phyloP scores from a whole-genome alignment of 768 basidiomycete species.

The Panus rudis region DNA sequence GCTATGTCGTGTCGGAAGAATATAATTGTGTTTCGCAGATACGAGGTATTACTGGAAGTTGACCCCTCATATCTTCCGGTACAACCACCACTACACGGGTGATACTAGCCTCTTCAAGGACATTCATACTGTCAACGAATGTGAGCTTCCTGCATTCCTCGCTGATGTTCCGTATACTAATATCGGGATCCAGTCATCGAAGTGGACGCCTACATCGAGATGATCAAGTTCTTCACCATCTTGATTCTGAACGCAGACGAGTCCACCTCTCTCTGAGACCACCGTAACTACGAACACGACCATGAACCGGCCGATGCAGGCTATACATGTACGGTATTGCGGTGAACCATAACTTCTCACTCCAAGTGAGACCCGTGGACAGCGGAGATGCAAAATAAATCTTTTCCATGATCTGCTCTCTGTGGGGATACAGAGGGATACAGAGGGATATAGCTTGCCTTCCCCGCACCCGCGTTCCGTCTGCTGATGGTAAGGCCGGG shows the following conservation, averaged over 20 bases:
- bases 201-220: constrained; percentile 31
- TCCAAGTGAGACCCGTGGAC: too few species aligned
- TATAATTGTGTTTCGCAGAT: constrained; percentile 24
- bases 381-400: too few species aligned
- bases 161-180: neutral
- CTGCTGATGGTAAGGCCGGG: too few species aligned
- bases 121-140: constrained; percentile 26
- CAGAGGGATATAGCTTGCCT: too few species aligned
- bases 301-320: too few species aligned
- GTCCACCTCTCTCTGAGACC: constrained; percentile 14
- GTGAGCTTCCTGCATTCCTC: constrained; percentile 10
- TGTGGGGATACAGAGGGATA: too few species aligned
- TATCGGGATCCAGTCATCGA: constrained; percentile 19
- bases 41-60: constrained; percentile 42
- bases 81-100: constrained; percentile 23
- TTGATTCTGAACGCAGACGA: constrained; percentile 41
- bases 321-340: too few species aligned
- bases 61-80: constrained; percentile 41
- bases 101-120: constrained; percentile 15
- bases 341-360: too few species aligned
- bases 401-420: too few species aligned
- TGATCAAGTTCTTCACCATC: constrained; percentile 37
- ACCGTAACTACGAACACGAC: too few species aligned
- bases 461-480: too few species aligned
- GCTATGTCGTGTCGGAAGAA: constrained; percentile 13